Base-by-base conservation (phyloP, 1,284 basidiomycete genomes). In the Coriolopsis trogii region DNA sequence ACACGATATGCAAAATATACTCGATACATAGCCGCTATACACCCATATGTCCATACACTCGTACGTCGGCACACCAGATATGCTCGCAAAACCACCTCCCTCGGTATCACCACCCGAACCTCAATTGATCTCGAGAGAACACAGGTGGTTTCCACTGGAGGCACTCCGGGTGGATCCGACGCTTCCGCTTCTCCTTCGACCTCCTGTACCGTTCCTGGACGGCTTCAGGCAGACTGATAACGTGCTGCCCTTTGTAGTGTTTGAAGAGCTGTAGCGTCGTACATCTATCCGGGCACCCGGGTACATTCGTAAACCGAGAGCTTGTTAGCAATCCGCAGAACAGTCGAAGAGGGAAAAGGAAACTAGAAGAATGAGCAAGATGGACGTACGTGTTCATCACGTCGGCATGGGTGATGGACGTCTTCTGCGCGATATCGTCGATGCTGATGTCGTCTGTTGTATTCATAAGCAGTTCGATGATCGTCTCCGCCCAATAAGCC, bases 401-500 rank as follows among this genome's bases (percentile, higher is more conserved):
- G 71, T 99, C 97, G 30, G 89, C 87, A 67, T 98, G 95, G 6
- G 93, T 95, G 70, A 99, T 97, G n/a, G 91, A 82, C 12, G 97
- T 99, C 75, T 86, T 91, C 68, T 95, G 91, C 5, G 97, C 94
- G 60, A 99, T 97, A 64, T 99, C 97, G 65, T 99, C 97, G 61
- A 99, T 91, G 68, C 89, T 93, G 55, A 98, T 80, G 58, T 94
- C 91, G 53, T 89, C 84, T 21, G 71, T 75, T 21, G 84, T 83
- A 58, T 80, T 84, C 57, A 98, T 74, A 41, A 99, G 75, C 26
- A 96, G 78, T 52, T 97, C 95, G 62, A 99, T 89, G 66, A 99
- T 98, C 49, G 90, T 93, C 70, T 98, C 95, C 55, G 91, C 90
- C 97, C 97, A 99, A 68, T 96, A 99, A 25, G 96, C 93, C 45